A percentile compares a stretch with the other conserved stretches of the same genome.
phyloP scores from a whole-genome alignment of 148 eudicot species.

The Amaranthus hypochondriacus region DNA sequence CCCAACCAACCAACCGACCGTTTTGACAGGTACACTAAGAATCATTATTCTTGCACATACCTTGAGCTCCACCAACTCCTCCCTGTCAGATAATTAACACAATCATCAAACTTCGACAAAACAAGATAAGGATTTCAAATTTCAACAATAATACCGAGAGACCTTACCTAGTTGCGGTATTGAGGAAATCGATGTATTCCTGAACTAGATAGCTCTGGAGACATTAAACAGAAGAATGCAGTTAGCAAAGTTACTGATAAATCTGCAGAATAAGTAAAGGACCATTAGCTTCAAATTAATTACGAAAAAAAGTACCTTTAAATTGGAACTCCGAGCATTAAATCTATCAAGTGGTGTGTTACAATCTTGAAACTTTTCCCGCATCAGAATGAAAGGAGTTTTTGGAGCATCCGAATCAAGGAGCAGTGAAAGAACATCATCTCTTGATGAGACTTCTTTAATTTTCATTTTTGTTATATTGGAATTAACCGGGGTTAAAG shows the following conservation, averaged over 20 bases:
- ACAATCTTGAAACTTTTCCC: slow-evolving; percentile 34
- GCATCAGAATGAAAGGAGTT: slow-evolving; percentile 31
- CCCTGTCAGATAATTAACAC: slow-evolving; percentile 37
- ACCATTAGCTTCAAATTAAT: background rate
- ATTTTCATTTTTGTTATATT: slow-evolving; percentile 30
- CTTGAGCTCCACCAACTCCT: slow-evolving; percentile 75
- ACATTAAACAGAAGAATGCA: background rate
- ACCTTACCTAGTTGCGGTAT: slow-evolving; percentile 71
- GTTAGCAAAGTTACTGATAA: background rate
- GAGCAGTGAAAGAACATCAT: slow-evolving; percentile 20
- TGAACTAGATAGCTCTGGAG: slow-evolving; percentile 57
- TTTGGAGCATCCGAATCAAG: slow-evolving; percentile 42
- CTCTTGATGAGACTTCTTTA: slow-evolving; percentile 35
- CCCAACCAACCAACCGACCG: too few species aligned
- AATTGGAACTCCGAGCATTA: slow-evolving; percentile 48
- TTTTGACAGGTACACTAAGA: background rate
- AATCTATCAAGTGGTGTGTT: slow-evolving; percentile 72
- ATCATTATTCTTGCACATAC: slow-evolving; percentile 26
- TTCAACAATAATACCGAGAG: background rate
- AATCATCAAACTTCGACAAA: slow-evolving; percentile 13
- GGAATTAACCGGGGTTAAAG: slow-evolving; percentile 53
- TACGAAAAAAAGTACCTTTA: slow-evolving; percentile 49
- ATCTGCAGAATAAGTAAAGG: background rate
- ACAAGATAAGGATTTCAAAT: background rate
- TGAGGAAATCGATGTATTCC: slow-evolving; percentile 77